Evolutionary conservation across 768 basidiomycete species (phyloP).

Genomic region (Termitomyces titanicus): DNA sequence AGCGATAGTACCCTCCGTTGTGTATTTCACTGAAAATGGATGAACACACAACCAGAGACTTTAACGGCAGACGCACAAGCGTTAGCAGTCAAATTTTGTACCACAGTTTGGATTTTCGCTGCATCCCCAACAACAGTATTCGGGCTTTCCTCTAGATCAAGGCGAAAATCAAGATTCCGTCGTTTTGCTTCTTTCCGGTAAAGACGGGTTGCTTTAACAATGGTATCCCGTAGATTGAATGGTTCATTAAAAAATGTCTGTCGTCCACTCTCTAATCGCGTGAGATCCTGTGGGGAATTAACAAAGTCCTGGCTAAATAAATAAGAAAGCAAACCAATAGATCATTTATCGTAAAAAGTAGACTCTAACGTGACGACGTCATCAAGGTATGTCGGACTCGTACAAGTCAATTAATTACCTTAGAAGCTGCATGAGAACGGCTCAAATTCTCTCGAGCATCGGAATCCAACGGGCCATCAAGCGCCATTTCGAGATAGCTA

Average conservation of each 20-base stretch:
- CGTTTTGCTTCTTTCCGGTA: constrained; percentile 67
- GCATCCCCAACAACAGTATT: constrained; percentile 66
- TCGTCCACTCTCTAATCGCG: constrained; percentile 70
- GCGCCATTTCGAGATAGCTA: constrained; percentile 76
- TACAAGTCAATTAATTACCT: constrained; percentile 32
- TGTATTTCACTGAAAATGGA: constrained; percentile 62
- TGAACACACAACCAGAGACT: neutral
- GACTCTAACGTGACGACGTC: constrained; percentile 33
- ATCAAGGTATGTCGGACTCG: neutral
- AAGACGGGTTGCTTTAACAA: constrained; percentile 57
- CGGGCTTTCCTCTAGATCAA: constrained; percentile 54
- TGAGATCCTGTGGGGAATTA: constrained; percentile 51
- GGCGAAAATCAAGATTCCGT: constrained; percentile 52
- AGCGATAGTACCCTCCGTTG: constrained; percentile 53
- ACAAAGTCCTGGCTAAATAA: neutral
- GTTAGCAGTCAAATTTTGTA: constrained; percentile 77
- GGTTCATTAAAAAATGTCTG: constrained; percentile 76
- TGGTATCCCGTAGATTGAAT: constrained; percentile 59
- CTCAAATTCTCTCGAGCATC: constrained; percentile 75
- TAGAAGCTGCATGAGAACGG: constrained; percentile 72
- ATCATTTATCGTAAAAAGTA: constrained; percentile 84
- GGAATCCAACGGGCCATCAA: constrained; percentile 67
- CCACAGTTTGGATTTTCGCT: constrained; percentile 70
- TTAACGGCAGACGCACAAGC: constrained; percentile 41
- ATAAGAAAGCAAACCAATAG: constrained; percentile 42